Evolutionary conservation across 768 basidiomycete genomes (phyloP), one percentile per base, ranked within the genome.

Genomic region (Leccinellum albellum): DNA sequence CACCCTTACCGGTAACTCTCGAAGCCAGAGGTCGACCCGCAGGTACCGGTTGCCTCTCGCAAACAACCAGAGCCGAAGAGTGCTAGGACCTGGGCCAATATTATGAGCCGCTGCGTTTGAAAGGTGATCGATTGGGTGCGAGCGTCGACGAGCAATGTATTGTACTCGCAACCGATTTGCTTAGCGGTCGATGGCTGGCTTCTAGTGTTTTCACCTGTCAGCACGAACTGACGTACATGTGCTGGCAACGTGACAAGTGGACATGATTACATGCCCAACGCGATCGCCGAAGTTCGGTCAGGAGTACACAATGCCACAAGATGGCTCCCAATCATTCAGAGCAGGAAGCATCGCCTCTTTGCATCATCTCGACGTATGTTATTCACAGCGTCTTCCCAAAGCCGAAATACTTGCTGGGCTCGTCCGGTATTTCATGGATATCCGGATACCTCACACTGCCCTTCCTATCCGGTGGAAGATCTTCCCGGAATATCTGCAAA

Each of bases 181-280:
- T 13, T 28, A 31, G 37, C n/a, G 35, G 6, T 45, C 14, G 4
- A 59, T 50, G 63, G 59, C 50, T 47, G 44, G 51, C 35, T 56
- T 37, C 40, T 45, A 20, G 20, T 20, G 40, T 46, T 56, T 44
- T 31, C 31, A 57, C 42, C 48, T 57, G 60, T 57, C 56, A 56
- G 33, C 52, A 26, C 45, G 14, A 42, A 35, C 46, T 49, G 28
- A 31, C n/a, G n/a, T n/a, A n/a, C 15, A 17, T 28, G 29, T 24
- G 47, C 29, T 61, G 60, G 58, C 40, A 31, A 64, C 32, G 32
- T 59, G 51, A 57, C 57, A 48, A n/a, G n/a, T 54, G 20, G 15
- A 5, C 51, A 42, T 53, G 23, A 21, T 35, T 37, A 37, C 37
- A 42, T 42, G n/a, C 20, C 40, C 9, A 6, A 20, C n/a, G 20